Conservation (phyloP, 2,329 filamentous ascomycete species). For the Periconia digitata region DNA sequence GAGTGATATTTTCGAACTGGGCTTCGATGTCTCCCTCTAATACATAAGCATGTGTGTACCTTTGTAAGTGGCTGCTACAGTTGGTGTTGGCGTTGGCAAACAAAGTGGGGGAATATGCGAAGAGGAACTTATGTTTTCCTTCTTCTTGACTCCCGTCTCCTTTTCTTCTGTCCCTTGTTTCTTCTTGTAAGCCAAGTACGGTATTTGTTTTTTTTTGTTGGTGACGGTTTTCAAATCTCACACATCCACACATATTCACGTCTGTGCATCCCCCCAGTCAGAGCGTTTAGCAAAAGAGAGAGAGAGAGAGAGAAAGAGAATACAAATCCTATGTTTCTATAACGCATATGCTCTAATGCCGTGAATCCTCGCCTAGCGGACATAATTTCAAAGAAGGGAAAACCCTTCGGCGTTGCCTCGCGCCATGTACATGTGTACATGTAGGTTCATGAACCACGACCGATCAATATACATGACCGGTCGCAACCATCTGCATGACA, state of each 20-base stretch:
- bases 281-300: neutral
- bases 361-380: too few relatives aligned
- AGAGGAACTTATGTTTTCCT: neutral
- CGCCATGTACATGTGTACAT: too few relatives aligned
- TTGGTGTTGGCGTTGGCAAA: slow-evolving; percentile 7
- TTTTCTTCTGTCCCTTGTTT: neutral
- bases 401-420: too few relatives aligned
- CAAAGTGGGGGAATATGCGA: neutral
- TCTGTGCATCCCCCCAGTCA: neutral
- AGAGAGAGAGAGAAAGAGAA: too few relatives aligned
- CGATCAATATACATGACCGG: too few relatives aligned
- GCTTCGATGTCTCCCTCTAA: neutral
- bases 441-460: too few relatives aligned
- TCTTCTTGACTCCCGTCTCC: neutral
- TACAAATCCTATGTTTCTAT: neutral
- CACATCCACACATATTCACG: neutral
- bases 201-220: slow-evolving; percentile 8
- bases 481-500: too few relatives aligned
- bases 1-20: neutral
- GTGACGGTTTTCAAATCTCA: too few relatives aligned
- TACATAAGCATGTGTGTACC: neutral
- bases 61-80: neutral
- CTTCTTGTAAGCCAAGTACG: neutral
- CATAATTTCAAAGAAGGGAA: too few relatives aligned
- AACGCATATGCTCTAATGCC: too few relatives aligned